Evolutionary conservation across 345 rosid species (phyloP).

Genomic region (Rhizophora mangle): DNA sequence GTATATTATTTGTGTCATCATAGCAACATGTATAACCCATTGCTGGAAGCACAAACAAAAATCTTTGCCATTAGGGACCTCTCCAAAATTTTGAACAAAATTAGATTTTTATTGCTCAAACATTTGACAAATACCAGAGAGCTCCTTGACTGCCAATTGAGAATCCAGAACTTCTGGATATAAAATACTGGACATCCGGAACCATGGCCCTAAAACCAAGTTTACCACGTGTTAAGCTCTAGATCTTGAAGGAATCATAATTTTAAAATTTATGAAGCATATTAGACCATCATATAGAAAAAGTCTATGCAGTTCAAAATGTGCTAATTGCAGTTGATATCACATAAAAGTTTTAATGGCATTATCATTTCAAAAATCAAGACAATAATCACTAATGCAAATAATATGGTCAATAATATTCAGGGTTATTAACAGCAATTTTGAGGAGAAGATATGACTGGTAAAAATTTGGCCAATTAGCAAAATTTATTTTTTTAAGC

Average conservation of each 20-base stretch:
- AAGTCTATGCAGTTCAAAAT: too few relatives aligned
- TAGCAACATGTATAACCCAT: conserved; percentile 46
- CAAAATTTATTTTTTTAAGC: too few relatives aligned
- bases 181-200: conserved; percentile 60
- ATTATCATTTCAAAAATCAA: too few relatives aligned
- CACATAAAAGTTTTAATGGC: too few relatives aligned
- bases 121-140: conserved; percentile 45
- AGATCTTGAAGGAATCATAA: not conserved
- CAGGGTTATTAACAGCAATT: too few relatives aligned
- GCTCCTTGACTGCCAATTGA: conserved; percentile 51
- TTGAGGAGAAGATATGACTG: too few relatives aligned
- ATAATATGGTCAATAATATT: too few relatives aligned
- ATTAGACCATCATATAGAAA: too few relatives aligned
- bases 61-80: conserved; percentile 1
- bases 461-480: too few relatives aligned
- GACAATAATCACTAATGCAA: too few relatives aligned
- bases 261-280: too few relatives aligned
- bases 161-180: conserved; percentile 64
- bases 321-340: too few relatives aligned
- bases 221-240: not conserved
- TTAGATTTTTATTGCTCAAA: not conserved
- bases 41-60: conserved; percentile 38
- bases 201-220: conserved; percentile 75
- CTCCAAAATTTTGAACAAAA: conserved; percentile 4
- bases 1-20: conserved; percentile 38